Base-by-base conservation (phyloP, 192 early-diverging fungal genomes). In the Haplosporangium gracile region DNA sequence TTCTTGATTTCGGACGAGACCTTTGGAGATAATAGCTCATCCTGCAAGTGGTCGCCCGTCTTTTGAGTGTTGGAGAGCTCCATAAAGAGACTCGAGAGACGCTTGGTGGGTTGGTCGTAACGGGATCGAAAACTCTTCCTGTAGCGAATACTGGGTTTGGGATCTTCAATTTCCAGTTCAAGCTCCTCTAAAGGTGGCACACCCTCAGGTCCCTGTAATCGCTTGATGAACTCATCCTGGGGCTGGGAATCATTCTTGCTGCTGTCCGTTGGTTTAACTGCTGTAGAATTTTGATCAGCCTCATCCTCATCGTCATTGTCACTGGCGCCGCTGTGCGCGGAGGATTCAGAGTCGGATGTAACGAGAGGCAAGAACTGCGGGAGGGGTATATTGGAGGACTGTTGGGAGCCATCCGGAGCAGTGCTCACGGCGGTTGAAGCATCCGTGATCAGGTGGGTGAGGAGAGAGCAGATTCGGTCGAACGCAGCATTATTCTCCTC, bases 341-440 rank as follows among this genome's bases (percentile, higher is more conserved):
- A 55, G 16, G 63, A 60, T 47, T 88, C 82, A 36, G 75, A 78
- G 29, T 88, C 88, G 69, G 80, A 63, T 2, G 40, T 45, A 18
- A 72, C 70, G 20, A 85, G 78, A 13, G 83, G 73, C 4, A 38
- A 43, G 45, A 85, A 75, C 57, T 80, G 78, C 49, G 82, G 82
- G 5, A 80, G 15, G 70, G 83, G 74, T 80, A 80, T 77, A 70
- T 34, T 65, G 3, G 82, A 40, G 26, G 75, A 60, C 55, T 82
- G 79, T 39, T 82, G 82, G 20, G 82, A 57, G 16, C 85, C 85
- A 47, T 82, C 86, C 22, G 86, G 72, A 4, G 85, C 79, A 34
- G 80, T 76, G 65, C 74, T 81, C 20, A 89, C 85, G 15, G 89
- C 89, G 13, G 85, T 83, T 13, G 82, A 82, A 1, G 89, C 89